Conservation (phyloP, 768 basidiomycete genomes). For the Mycena rebaudengoi region DNA sequence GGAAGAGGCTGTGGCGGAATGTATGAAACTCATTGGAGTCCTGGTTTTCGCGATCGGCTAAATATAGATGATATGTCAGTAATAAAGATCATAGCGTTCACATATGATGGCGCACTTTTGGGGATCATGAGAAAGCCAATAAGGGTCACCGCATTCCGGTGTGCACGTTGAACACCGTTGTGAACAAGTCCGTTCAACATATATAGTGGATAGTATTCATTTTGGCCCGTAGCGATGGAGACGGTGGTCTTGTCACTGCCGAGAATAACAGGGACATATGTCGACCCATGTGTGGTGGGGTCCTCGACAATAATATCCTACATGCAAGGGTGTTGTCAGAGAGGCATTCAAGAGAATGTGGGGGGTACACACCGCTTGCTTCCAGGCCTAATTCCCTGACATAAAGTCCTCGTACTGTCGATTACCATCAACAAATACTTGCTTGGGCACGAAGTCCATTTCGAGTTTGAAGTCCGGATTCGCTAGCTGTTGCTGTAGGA, state of each 20-base stretch:
- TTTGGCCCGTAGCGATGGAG: constrained; percentile 29
- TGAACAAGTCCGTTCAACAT: not conserved
- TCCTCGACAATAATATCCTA: constrained; percentile 24
- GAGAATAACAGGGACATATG: constrained; percentile 33
- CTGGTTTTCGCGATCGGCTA: not conserved
- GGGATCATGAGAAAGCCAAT: constrained; percentile 31
- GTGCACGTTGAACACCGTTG: constrained; percentile 20
- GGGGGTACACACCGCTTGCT: constrained; percentile 27
- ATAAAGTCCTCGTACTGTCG: constrained; percentile 31
- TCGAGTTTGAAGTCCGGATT: constrained; percentile 37
- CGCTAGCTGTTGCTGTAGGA: constrained; percentile 27
- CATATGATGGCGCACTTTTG: constrained; percentile 35
- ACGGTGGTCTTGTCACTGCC: constrained; percentile 40
- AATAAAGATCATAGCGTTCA: not conserved
- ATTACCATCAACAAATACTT: constrained; percentile 19
- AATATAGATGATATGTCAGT: not conserved
- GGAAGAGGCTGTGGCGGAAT: constrained; percentile 32
- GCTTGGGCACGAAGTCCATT: constrained; percentile 35
- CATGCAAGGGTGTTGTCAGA: not conserved
- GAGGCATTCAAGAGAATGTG: not conserved
- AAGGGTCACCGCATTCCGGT: constrained; percentile 22
- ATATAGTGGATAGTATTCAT: constrained; percentile 15
- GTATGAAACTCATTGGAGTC: not conserved
- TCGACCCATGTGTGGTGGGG: constrained; percentile 22
- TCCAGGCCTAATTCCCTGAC: constrained; percentile 32